phyloP scores from a whole-genome alignment of 352 stramenopile species.

The Elongisporangium prolatum region DNA sequence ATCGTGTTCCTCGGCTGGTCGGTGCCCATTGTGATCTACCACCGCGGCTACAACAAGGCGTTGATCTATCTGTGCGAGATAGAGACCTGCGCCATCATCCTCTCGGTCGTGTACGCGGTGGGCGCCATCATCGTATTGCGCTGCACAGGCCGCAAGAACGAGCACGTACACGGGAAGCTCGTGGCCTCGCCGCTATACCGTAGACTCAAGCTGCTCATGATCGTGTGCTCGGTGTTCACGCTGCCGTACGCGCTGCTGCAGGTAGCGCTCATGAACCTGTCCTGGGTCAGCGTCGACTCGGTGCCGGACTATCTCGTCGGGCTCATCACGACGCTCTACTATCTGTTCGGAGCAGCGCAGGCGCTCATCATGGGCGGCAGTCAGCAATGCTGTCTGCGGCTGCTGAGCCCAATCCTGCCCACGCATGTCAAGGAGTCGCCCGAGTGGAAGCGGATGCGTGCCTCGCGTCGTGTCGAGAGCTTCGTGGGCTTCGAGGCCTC shows the following conservation, averaged over 20 bases:
- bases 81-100: slow-evolving; percentile 39
- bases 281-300: slow-evolving; percentile 27
- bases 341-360: slow-evolving; percentile 55
- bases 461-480: slow-evolving; percentile 16
- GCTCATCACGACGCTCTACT: slow-evolving; percentile 55
- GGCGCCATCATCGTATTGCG: slow-evolving; percentile 34
- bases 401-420: slow-evolving; percentile 46
- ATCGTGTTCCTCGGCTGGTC: slow-evolving; percentile 24
- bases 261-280: slow-evolving; percentile 35
- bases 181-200: slow-evolving; percentile 64
- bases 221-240: slow-evolving; percentile 57
- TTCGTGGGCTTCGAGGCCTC: slow-evolving; percentile 26
- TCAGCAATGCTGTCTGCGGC: slow-evolving; percentile 53
- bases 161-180: slow-evolving; percentile 65
- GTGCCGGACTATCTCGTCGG: slow-evolving; percentile 56
- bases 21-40: slow-evolving; percentile 33
- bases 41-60: slow-evolving; percentile 45
- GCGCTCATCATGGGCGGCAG: slow-evolving; percentile 65
- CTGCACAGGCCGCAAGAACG: slow-evolving; percentile 50
- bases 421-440: slow-evolving; percentile 49
- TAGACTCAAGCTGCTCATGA: slow-evolving; percentile 63
- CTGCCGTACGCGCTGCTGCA: slow-evolving; percentile 61
- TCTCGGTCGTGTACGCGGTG: slow-evolving; percentile 40
- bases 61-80: slow-evolving; percentile 53
- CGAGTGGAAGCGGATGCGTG: slow-evolving; percentile 31